Evolutionary conservation across 805 yeast genomes (phyloP).

Genomic region (Tetrapisispora phaffii): DNA sequence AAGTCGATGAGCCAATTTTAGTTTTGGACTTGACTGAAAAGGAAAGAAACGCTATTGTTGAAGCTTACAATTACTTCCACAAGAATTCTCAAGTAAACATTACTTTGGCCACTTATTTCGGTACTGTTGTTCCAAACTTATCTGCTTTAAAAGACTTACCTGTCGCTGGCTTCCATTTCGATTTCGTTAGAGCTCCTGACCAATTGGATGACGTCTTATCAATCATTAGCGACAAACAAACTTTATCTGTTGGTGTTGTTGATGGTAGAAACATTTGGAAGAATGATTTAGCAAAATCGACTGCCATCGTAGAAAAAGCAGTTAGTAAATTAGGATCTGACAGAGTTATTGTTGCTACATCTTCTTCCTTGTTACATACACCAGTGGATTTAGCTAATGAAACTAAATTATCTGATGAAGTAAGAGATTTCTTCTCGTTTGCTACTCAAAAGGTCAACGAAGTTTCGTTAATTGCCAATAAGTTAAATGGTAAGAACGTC

Average conservation of each 20-base stretch:
- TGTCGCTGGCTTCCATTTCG: constrained; percentile 92
- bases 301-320: constrained; percentile 73
- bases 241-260: constrained; percentile 90
- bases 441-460: constrained; percentile 93
- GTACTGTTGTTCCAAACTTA: constrained; percentile 96
- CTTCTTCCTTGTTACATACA: constrained; percentile 95
- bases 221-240: constrained; percentile 59
- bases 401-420: constrained; percentile 78
- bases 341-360: constrained; percentile 83
- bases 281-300: constrained; percentile 84
- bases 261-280: constrained; percentile 99
- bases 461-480: constrained; percentile 85
- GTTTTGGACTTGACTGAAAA: constrained; percentile 86
- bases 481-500: constrained; percentile 71
- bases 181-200: constrained; percentile 91
- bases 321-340: constrained; percentile 76
- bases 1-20: constrained; percentile 94
- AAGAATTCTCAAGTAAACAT: constrained; percentile 58
- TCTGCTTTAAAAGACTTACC: constrained; percentile 81
- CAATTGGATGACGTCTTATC: constrained; percentile 78
- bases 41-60: constrained; percentile 78
- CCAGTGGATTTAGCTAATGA: constrained; percentile 94
- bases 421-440: constrained; percentile 97
- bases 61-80: constrained; percentile 71
- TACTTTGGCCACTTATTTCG: constrained; percentile 86